These are phyloP conservation scores for Sphaerostilbella broomeana DNA, from an alignment of 2,329 filamentous ascomycete genomes.

Conservation along the genomic window DNA sequence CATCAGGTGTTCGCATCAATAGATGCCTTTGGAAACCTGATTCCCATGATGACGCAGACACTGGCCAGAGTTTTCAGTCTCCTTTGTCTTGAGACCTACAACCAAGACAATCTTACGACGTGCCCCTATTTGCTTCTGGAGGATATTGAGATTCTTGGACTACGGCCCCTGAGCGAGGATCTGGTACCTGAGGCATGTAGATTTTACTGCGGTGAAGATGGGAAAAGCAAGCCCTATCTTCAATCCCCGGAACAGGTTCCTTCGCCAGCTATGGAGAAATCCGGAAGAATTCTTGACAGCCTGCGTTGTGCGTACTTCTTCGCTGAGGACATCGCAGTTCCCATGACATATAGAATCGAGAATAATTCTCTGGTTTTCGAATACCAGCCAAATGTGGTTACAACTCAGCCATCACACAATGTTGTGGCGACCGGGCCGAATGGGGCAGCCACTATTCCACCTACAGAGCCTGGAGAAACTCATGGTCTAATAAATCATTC, in stretches of 20 bases:
- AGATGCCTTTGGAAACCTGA: conserved; percentile 37
- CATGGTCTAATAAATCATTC: no score
- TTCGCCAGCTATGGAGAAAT: conserved; percentile 29
- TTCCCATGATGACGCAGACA: conserved; percentile 40
- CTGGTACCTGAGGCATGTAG: conserved; percentile 34
- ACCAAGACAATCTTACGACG: conserved; percentile 30
- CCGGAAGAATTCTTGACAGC: conserved; percentile 43
- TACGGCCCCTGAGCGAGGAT: conserved; percentile 35
- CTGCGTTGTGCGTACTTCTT: conserved; percentile 43
- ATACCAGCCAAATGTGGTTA: conserved; percentile 18
- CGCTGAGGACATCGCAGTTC: conserved; percentile 34
- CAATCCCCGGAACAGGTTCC: conserved; percentile 27
- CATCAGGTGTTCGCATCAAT: conserved; percentile 41
- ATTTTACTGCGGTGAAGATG: conserved; percentile 29
- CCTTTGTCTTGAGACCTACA: conserved; percentile 40
- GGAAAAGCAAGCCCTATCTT: conserved; percentile 35
- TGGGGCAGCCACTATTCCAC: no score
- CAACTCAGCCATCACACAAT: not conserved
- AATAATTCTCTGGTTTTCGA: conserved; percentile 28
- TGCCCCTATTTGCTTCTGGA: conserved; percentile 47
- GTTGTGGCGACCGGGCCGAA: no score
- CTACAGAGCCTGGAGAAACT: not conserved
- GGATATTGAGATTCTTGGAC: conserved; percentile 41
- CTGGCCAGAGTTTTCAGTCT: conserved; percentile 42
- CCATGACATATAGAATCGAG: conserved; percentile 27